Evolutionary conservation across 208 protist genomes (phyloP).

Genomic region (Acanthamoeba castellanii): DNA sequence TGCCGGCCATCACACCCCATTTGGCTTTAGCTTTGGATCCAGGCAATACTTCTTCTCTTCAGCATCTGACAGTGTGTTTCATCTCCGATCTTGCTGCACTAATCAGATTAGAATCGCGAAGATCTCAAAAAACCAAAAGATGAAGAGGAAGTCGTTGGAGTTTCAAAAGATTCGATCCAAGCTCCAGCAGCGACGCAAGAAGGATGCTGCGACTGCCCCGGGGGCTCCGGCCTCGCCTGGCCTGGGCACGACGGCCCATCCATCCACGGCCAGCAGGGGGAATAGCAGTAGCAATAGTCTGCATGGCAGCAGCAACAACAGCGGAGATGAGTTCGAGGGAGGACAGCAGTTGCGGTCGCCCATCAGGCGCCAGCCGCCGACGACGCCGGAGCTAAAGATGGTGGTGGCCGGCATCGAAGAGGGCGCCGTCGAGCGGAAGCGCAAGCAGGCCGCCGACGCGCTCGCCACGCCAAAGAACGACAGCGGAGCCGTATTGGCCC

Average conservation of each 20-base stretch:
- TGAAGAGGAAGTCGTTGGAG: slow-evolving; percentile 61
- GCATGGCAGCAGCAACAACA: slow-evolving; percentile 34
- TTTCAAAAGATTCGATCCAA: slow-evolving; percentile 55
- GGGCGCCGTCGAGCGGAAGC: slow-evolving; percentile 7
- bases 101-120: neutral
- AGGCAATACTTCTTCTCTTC: neutral
- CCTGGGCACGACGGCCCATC: neutral
- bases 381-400: slow-evolving; percentile 48
- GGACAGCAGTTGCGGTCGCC: neutral
- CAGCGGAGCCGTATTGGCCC: neutral
- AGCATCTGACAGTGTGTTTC: neutral
- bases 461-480: neutral
- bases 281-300: slow-evolving; percentile 19
- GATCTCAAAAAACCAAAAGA: neutral
- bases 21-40: no score
- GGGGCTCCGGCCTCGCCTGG: neutral
- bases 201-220: neutral
- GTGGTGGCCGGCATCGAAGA: slow-evolving; percentile 21
- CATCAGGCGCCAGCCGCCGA: neutral
- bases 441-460: neutral
- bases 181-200: slow-evolving; percentile 28
- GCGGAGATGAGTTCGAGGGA: slow-evolving; percentile 17
- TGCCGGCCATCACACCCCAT: no score
- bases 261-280: neutral
- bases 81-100: neutral